Evolutionary conservation across 768 basidiomycete genomes (phyloP).

Genomic region (Tricholoma matsutake): DNA sequence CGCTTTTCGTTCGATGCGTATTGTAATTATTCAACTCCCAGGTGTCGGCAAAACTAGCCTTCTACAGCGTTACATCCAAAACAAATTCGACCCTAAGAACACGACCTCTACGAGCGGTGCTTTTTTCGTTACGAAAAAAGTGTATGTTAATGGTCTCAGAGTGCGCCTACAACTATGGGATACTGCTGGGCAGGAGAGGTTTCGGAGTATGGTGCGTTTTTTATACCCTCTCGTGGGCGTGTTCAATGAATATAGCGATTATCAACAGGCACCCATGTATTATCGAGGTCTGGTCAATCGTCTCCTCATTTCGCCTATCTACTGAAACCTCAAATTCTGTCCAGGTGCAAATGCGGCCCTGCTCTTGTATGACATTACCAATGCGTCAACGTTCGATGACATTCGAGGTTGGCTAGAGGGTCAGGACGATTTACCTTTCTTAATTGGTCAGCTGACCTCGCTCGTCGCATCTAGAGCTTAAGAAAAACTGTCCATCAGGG

Average conservation of each 20-base stretch:
- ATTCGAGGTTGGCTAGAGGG: constrained; percentile 91
- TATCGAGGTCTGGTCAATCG: constrained; percentile 57
- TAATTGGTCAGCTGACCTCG: constrained; percentile 12
- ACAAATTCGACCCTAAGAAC: constrained; percentile 86
- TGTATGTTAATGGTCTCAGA: constrained; percentile 78
- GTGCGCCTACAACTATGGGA: constrained; percentile 91
- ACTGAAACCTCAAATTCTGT: constrained; percentile 12
- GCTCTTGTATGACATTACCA: constrained; percentile 94
- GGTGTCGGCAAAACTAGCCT: constrained; percentile 94
- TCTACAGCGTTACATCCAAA: constrained; percentile 85
- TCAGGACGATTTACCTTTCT: constrained; percentile 29
- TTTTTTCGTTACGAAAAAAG: constrained; percentile 92
- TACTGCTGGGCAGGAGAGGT: constrained; percentile 91
- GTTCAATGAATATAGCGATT: constrained; percentile 11
- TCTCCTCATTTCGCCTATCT: constrained; percentile 8
- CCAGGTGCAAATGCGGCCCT: constrained; percentile 89
- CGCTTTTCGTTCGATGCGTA: constrained; percentile 12
- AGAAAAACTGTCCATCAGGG: constrained; percentile 85
- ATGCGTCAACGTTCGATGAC: constrained; percentile 83
- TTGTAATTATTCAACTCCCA: constrained; percentile 25
- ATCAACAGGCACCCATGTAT: constrained; percentile 85
- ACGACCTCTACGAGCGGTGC: constrained; percentile 90
- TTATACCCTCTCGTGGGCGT: constrained; percentile 12
- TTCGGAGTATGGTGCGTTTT: constrained; percentile 77
- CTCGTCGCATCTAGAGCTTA: constrained; percentile 57